phyloP scores from a whole-genome alignment of 306 rosid genomes.

The Pterocarpus santalinus region DNA sequence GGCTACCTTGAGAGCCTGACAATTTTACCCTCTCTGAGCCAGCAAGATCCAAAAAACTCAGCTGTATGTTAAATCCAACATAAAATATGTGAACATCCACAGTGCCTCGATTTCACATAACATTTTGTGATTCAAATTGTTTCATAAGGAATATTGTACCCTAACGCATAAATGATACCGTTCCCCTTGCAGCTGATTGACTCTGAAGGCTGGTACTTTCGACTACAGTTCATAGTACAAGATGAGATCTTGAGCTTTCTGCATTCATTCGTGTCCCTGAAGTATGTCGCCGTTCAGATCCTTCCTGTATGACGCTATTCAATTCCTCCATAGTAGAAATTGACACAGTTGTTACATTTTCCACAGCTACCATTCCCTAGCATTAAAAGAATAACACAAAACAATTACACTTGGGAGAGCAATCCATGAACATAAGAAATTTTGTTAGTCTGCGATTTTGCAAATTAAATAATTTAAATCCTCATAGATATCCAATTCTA shows the following conservation, averaged over 20 bases:
- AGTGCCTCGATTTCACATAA: conserved; percentile 5
- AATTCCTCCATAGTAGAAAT: conserved; percentile 80
- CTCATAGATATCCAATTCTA: background rate
- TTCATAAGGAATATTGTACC: background rate
- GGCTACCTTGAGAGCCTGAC: conserved; percentile 89
- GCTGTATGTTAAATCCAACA: conserved; percentile 55
- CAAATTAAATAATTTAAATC: background rate
- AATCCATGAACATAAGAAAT: background rate
- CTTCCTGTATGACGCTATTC: conserved; percentile 74
- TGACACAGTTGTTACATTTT: conserved; percentile 74
- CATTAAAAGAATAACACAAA: conserved; percentile 45
- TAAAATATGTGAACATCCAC: conserved; percentile 13
- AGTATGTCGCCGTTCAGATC: conserved; percentile 80
- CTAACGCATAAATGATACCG: conserved; percentile 58
- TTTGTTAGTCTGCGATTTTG: background rate
- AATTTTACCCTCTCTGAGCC: conserved; percentile 94
- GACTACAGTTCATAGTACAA: conserved; percentile 78
- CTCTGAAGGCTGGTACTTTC: conserved; percentile 95
- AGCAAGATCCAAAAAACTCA: conserved; percentile 98
- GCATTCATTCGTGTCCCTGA: conserved; percentile 93
- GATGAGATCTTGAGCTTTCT: conserved; percentile 96
- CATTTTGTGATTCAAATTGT: conserved; percentile 17
- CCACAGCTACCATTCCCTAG: conserved; percentile 94
- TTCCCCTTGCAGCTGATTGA: conserved; percentile 91
- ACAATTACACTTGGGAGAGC: conserved; percentile 28